Base-by-base conservation (phyloP, 1,284 basidiomycete species). In the Erythrobasidium hasegawianum region DNA sequence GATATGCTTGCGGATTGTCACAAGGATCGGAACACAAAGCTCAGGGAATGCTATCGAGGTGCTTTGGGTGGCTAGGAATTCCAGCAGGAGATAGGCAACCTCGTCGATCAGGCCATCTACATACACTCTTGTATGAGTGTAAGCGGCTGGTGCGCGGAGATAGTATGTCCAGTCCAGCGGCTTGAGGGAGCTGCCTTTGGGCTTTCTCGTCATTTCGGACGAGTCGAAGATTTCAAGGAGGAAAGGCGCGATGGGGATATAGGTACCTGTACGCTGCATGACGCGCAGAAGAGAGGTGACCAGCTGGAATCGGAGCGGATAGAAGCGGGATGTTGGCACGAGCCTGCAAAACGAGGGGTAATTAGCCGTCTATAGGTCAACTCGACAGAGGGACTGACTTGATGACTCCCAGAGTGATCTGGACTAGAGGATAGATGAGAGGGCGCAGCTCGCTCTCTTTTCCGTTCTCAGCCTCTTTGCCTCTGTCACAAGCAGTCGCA, bases 391-490 rank as follows among this genome's bases (percentile, higher is more conserved):
- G 3, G 20, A 14, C 41, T 72, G 76, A 94, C 92, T 87, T 87
- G 71, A 95, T 88, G 54, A 92, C 89, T 43, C 96, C 96, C 38
- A 96, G 81, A 50, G 89, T 85, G 55, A 98, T 90, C 78, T 99
- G 96, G 5, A 95, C 90, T 7, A 98, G 83, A 8, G 96, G 96
- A 78, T 97, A 98, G 67, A 98, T 87, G 68, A 99, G 81, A 16
- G 91, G 85, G 75, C 87, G 85, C 68, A 98, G 81, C 67, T 89
- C 87, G 75, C 86, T 91, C 73, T 88, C 87, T 68, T 83, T 79
- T 2, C 81, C 81, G 33, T 79, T 79, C 56, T 82, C 81, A 2
- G 76, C 73, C 68, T 84, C 81, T 0, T 81, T 80, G 72, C 86
- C 79, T 33, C 81, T 79, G 74, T 86, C 85, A 72, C 88, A 92